Evolutionary conservation across 768 basidiomycete genomes (phyloP).

Genomic region (Tricholoma sp.): DNA sequence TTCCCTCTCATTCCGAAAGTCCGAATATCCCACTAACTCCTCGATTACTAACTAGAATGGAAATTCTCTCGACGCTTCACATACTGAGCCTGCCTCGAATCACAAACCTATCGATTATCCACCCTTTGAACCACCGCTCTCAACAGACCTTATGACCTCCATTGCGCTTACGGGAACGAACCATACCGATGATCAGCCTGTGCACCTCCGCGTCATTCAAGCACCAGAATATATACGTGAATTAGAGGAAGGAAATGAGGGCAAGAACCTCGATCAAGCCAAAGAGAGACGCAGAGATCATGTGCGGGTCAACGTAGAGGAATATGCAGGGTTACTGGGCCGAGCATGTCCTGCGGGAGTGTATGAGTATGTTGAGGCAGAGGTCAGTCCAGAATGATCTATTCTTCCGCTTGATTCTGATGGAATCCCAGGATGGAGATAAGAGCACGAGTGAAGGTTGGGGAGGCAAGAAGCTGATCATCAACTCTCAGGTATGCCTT

Average conservation of each 20-base stretch:
- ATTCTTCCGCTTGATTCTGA: background rate
- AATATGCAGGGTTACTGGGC: constrained; percentile 86
- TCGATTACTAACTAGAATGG: constrained; percentile 13
- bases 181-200: constrained; percentile 93
- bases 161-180: constrained; percentile 90
- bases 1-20: background rate
- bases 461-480: constrained; percentile 85
- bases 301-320: constrained; percentile 65
- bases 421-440: constrained; percentile 15
- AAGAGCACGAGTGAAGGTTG: constrained; percentile 40
- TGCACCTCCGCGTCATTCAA: constrained; percentile 71
- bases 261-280: constrained; percentile 31
- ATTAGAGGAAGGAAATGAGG: constrained; percentile 16
- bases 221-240: constrained; percentile 25
- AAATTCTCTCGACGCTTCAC: constrained; percentile 51
- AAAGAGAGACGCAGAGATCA: constrained; percentile 50
- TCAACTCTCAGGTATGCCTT: constrained; percentile 84
- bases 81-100: constrained; percentile 62
- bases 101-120: constrained; percentile 84
- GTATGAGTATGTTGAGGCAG: constrained; percentile 90
- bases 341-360: constrained; percentile 92
- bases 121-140: constrained; percentile 79
- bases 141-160: constrained; percentile 90
- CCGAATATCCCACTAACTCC: background rate
- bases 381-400: constrained; percentile 22